phyloP scores from a whole-genome alignment of 2,329 filamentous ascomycete genomes.

The Penicillium sp. region DNA sequence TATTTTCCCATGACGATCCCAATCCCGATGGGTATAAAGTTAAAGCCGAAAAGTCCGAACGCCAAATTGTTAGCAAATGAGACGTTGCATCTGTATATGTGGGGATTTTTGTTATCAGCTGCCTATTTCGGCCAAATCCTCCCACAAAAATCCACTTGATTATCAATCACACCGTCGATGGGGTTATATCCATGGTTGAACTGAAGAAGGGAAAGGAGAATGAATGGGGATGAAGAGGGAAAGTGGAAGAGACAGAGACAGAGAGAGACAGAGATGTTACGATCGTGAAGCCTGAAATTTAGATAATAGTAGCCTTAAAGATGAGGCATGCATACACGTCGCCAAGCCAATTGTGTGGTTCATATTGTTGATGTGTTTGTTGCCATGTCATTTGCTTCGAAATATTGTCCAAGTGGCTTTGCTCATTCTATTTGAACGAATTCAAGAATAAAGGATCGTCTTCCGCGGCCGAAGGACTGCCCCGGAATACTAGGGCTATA shows the following conservation, averaged over 20 bases:
- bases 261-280: not conserved
- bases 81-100: not conserved
- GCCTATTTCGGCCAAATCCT: constrained; percentile 1
- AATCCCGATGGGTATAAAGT: constrained; percentile 10
- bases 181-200: not conserved
- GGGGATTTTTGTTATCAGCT: not conserved
- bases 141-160: not conserved
- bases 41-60: constrained; percentile 2
- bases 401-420: no score
- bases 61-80: not conserved
- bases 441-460: no score
- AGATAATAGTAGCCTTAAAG: no score
- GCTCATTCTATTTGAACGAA: no score
- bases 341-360: no score
- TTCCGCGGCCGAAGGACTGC: no score
- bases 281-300: no score
- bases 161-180: not conserved
- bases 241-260: no score
- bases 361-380: no score
- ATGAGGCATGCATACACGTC: no score
- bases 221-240: not conserved
- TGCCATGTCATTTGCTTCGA: no score
- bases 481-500: no score
- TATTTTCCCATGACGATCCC: constrained; percentile 17
- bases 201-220: not conserved